Base-by-base conservation (phyloP, 2,329 filamentous ascomycete species). In the Fusarium sp. region DNA sequence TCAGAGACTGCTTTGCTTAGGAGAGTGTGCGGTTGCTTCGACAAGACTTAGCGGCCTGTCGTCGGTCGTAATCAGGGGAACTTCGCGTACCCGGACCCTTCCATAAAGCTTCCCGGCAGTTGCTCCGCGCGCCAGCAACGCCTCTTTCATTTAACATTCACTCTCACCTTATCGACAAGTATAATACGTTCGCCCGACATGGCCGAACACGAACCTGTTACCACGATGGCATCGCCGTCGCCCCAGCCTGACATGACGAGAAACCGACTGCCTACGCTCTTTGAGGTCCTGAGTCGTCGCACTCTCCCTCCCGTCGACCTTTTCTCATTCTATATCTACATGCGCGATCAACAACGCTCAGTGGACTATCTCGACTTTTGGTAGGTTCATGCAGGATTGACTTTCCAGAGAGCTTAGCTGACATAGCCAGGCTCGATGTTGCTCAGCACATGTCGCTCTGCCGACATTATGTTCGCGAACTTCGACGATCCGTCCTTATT, bases 251-350 rank as follows among this genome's bases (percentile, higher is more conserved):
- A 92, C 75, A 81, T 89, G 73, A 84, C 84, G 75, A 92, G 96
- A 79, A 97, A 97, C 81, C 90, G 96, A 75, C 89, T 99, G 67
- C 96, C 96, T 52, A 98, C 95, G 3, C 90, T 99, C 58, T 98
- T 97, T 81, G 97, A 99, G 84, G 96, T 99, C 63, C 87, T 99
- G 70, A 98, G 94, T 81, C 91, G 97, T 76, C 92, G 95, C 74
- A 99, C 96, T n/a, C 88, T 97, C 26, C 94, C 97, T 55, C 96
- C 96, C 1, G 96, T 99, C 66, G 97, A 99, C 80, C 88, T 99
- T 17, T 99, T 98, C 83, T 98, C 95, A 5, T 99, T 99, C 86
- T 99, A 99, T 85, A 99, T 99, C 78, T 99, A 98, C 85, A 99
- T 99, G 96, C 91, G 96, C 79, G 97, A 99, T 83, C 95, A 98